Evolutionary conservation across 2,329 filamentous ascomycete species (phyloP), one percentile per base, ranked within the genome.

Genomic region (Tympanopsis confertula): DNA sequence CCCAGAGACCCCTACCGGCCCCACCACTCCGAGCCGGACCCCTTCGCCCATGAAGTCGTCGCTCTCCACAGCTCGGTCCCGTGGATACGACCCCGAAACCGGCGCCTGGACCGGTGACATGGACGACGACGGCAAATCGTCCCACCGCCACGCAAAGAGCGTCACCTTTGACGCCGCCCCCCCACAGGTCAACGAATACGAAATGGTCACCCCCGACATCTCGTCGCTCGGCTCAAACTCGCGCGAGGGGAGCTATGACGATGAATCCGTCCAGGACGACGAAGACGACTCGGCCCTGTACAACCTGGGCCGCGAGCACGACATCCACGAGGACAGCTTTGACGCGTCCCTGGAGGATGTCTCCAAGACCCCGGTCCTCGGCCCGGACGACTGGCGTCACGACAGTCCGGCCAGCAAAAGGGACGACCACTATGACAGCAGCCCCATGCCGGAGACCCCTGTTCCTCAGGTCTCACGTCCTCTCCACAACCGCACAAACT

Each of bases 351-450:
- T 96, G 2, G 89, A 96, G 59, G 89, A 96, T 52, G 89, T 86
- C 4, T 86, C 94, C 52, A 96, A 96, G 67, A 96, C 91, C 1
- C 91, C 91, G 0, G 91, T 98, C 10, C 89, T 98, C n/a, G 75
- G 93, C 17, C 91, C 91, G 1, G 91, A 96, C 50, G 87, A 95
- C 55, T 98, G 91, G 91, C 78, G 84, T 44, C 84, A 89, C 63
- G 62, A 86, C 62, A 55, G 78, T 68, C 49, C 75, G 5, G 48
- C 58, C 38, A 48, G 54, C 33, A 42, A 52, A 38, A 48, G 53
- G 20, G 78, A 84, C 26, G 76, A 86, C 47, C 74, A 78, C 1
- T 91, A 84, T 48, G 78, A 33, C 10, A 10, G 10, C 12, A 12
- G 10, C 15, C 10, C 30, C 7, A 15, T 12, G 30, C 10, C 10